Evolutionary conservation across 345 rosid species (phyloP), one percentile per base, ranked within the genome.

Genomic region (Gossypium bickii): DNA sequence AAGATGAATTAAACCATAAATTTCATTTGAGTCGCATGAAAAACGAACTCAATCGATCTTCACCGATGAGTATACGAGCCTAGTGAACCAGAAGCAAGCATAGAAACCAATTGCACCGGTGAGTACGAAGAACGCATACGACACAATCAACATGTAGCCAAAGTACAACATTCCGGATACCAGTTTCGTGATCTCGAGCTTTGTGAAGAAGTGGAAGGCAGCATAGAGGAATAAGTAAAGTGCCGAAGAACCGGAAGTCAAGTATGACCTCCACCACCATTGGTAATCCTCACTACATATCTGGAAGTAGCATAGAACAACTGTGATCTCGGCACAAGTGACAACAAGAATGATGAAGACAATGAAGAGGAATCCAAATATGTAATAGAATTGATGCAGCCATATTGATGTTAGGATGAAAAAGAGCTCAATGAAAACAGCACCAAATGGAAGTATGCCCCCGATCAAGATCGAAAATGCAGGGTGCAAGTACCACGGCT

Each of bases 181-280:
- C 1, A 83, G 90, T 75, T 90, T 94, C 3, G 97, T 89, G 80
- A 94, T 94, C 84, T 94, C 91, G 3, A 94, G 97, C 87, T 92
- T 90, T 1, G 94, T 89, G 82, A 86, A 92, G 87, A 94, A 92
- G 86, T 94, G 92, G 85, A 92, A 94, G 7, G 84, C 85, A 0
- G 97, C 93, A 29, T 92, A 94, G 74, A 94, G 92, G 85, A 92
- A 90, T 71, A 94, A 92, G 76, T 93, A 93, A 16, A 93, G 81
- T 0, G 97, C 97, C 0, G 98, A 90, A 43, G 98, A 93, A 53
- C 98, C 97, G 0, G 98, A 88, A 2, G 94, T 93, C 74, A 93
- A 68, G 85, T 90, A 93, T 16, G 98, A 90, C 73, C 97, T 93
- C 98, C 98, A 93, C 98, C 98, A 93, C 98, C 98, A 93, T 2